Conservation (phyloP, 2,329 filamentous ascomycete species). For the Bipolaris zeicola region DNA sequence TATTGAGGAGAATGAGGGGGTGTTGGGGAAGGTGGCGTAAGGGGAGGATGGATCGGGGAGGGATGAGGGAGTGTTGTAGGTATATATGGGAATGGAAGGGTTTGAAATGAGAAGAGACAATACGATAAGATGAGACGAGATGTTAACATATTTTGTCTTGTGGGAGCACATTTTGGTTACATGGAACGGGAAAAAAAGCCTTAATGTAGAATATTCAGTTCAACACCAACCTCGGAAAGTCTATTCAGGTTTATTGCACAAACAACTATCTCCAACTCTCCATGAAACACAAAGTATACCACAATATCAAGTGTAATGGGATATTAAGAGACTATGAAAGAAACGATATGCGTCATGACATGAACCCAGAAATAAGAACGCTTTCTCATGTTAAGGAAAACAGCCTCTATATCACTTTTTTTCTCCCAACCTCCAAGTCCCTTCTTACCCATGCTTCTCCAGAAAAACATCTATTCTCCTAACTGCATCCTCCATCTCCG, state of each 20-base stretch:
- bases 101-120: neutral
- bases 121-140: neutral
- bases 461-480: conserved; percentile 11
- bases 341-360: neutral
- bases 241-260: neutral
- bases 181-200: neutral
- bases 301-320: too few relatives aligned
- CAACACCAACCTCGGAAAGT: neutral
- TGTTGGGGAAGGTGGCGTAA: conserved; percentile 8
- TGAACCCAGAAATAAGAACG: neutral
- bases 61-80: too few relatives aligned
- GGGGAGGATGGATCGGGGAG: neutral
- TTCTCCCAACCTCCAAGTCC: neutral
- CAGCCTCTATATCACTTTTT: neutral
- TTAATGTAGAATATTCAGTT: neutral
- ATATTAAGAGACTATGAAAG: neutral
- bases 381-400: neutral
- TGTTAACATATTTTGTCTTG: too few relatives aligned
- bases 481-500: conserved; percentile 12
- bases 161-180: neutral
- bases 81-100: too few relatives aligned
- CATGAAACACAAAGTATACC: too few relatives aligned
- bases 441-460: neutral
- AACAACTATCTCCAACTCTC: too few relatives aligned
- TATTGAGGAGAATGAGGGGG: conserved; percentile 74